Percentiles rank a stretch among this genome's conserved stretches.
Evolutionary conservation across 2,329 filamentous ascomycete species (phyloP).

Genomic region (Calonectria leucothoes): DNA sequence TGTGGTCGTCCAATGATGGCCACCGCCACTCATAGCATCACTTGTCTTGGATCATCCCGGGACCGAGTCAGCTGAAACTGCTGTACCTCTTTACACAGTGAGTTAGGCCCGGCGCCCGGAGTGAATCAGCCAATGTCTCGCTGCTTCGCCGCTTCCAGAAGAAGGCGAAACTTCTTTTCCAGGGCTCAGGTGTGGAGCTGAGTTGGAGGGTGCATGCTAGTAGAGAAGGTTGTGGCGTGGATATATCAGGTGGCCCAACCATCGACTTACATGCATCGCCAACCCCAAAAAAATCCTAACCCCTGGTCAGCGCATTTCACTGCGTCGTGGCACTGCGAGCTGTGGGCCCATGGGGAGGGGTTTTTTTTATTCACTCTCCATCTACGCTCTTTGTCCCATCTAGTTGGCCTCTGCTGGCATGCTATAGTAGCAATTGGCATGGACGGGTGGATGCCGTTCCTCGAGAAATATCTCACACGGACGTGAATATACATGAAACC

Average conservation of each 20-base stretch:
- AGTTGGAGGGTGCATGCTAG: background rate
- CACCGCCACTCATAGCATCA: background rate
- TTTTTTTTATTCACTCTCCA: background rate
- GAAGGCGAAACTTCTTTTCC: slow-evolving; percentile 17
- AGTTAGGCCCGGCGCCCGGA: background rate
- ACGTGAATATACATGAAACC: background rate
- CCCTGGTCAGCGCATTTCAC: background rate
- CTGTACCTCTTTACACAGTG: slow-evolving; percentile 5
- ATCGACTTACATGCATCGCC: background rate
- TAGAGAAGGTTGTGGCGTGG: background rate
- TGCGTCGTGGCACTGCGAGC: slow-evolving; percentile 1
- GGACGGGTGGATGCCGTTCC: slow-evolving; percentile 19
- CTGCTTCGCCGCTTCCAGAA: slow-evolving; percentile 22
- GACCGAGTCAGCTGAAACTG: background rate
- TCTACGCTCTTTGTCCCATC: background rate
- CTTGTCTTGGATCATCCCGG: slow-evolving; percentile 6
- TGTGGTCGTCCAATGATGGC: background rate
- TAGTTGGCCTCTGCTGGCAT: background rate
- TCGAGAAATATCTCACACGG: slow-evolving; percentile 15
- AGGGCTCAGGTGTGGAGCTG: background rate
- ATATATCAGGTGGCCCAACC: slow-evolving; percentile 2
- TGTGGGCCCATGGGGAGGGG: slow-evolving; percentile 3
- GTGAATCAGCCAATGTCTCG: background rate
- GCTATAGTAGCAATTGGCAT: background rate
- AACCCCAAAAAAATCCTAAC: background rate